phyloP scores from a whole-genome alignment of 768 basidiomycete genomes.

The Serendipita sp. region DNA sequence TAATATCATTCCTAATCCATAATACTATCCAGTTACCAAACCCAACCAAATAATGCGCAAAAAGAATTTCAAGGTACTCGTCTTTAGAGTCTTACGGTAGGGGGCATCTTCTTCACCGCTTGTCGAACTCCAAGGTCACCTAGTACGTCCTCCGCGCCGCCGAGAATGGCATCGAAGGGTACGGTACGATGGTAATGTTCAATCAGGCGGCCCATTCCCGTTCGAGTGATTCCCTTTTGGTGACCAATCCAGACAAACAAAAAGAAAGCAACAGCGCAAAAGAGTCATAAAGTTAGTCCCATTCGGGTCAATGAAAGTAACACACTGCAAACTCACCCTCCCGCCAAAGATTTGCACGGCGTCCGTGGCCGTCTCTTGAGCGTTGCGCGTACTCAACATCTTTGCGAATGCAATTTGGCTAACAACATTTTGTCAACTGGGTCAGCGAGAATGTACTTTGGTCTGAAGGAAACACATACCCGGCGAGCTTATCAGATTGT shows the following conservation, averaged over 20 bases:
- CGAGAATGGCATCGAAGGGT: slow-evolving; percentile 60
- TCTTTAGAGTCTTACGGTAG: slow-evolving; percentile 29
- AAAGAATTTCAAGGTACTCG: background rate
- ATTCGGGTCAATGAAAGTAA: too few relatives aligned
- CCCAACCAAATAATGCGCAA: too few relatives aligned
- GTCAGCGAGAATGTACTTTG: slow-evolving; percentile 21
- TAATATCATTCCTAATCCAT: too few relatives aligned
- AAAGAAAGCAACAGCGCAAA: too few relatives aligned
- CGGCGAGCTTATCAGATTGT: slow-evolving; percentile 56
- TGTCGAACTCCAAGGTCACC: slow-evolving; percentile 61
- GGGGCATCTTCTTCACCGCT: slow-evolving; percentile 54
- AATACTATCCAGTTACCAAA: too few relatives aligned
- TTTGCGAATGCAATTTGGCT: slow-evolving; percentile 63
- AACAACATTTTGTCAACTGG: slow-evolving; percentile 13
- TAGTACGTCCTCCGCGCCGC: slow-evolving; percentile 60
- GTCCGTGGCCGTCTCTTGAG: slow-evolving; percentile 54
- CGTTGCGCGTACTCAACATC: slow-evolving; percentile 55
- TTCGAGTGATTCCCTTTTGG: slow-evolving; percentile 46
- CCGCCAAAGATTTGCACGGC: slow-evolving; percentile 86
- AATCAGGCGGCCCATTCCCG: slow-evolving; percentile 62
- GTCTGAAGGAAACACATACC: slow-evolving; percentile 24
- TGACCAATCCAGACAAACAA: slow-evolving; percentile 38
- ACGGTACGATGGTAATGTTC: slow-evolving; percentile 76
- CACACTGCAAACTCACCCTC: slow-evolving; percentile 20
- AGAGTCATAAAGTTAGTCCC: too few relatives aligned